phyloP scores from a whole-genome alignment of 2,329 filamentous ascomycete genomes.

The Hymenoscyphus fraxineus region DNA sequence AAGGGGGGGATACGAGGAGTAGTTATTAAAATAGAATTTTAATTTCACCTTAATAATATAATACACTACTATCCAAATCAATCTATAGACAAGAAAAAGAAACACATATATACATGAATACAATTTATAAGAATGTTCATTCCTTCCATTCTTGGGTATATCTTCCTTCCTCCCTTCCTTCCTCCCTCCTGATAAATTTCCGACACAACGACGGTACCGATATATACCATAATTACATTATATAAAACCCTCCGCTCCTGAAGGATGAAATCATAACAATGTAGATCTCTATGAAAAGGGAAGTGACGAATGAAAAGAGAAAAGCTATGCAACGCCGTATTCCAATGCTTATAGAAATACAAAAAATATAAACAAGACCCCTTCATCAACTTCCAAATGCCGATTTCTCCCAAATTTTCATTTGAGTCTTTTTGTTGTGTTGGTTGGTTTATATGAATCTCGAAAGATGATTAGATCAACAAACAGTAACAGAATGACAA shows the following conservation, averaged over 20 bases:
- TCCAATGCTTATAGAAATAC: constrained; percentile 1
- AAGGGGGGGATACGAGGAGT: too few species aligned
- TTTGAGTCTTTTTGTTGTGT: not conserved
- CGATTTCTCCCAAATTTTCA: not conserved
- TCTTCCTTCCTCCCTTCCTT: not conserved
- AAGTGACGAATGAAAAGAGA: not conserved
- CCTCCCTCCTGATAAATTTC: too few species aligned
- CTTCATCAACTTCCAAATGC: not conserved
- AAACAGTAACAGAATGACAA: not conserved
- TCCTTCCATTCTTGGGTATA: not conserved
- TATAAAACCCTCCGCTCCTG: not conserved
- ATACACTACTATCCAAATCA: too few species aligned
- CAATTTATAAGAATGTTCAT: not conserved
- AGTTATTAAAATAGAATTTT: too few species aligned
- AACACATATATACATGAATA: not conserved
- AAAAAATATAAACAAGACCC: not conserved
- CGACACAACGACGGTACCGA: not conserved
- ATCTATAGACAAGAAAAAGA: not conserved
- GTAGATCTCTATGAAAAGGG: not conserved
- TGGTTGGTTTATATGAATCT: not conserved
- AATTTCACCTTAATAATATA: too few species aligned
- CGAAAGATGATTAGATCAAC: not conserved
- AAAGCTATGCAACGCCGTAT: not conserved
- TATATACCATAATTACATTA: not conserved
- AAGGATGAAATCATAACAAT: not conserved